Base-by-base conservation (phyloP, 176 grass and related monocot genomes). In the Paspalum notatum region DNA sequence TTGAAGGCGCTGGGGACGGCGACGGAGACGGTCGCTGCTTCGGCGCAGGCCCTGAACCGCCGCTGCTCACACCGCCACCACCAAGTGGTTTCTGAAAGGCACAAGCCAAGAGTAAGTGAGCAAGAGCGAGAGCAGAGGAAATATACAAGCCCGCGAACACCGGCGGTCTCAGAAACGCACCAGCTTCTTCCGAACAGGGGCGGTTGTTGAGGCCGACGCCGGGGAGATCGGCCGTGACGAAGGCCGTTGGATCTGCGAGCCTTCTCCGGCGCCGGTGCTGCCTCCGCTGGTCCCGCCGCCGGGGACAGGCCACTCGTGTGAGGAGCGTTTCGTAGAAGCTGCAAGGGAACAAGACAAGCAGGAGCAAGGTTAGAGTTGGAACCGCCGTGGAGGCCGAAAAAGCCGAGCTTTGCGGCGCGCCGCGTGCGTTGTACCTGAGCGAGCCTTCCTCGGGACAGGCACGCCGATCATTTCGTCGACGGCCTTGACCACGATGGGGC, bases 381-480 rank as follows among this genome's bases (percentile, higher is more conserved):
- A 87, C 77, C 52, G 18, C 40, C 27, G 60, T 9, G 2, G 40
- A 80, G 64, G 22, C 0, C 5, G 4, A 2, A 83, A 77, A 80
- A 22, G 12, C 37, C 1, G 27, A 53, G 26, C 61, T 56, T 88
- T 71, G 22, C 40, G 5, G 66, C 2, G 8, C 13, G 66, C 61
- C 21, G 32, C 32, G n/a, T n/a, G n/a, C n/a, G n/a, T n/a, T n/a
- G n/a, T 85, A 99, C 97, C 86, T 37, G 97, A 95, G 38, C 97
- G 93, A 8, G 97, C 90, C 90, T 99, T 99, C 79, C 97, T 83
- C 0, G 97, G 97, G 13, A 99, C 97, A 2, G 90, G 72, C 46
- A 99, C 90, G 15, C 97, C 97, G 66, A 99, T 99, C 97, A 99
- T 99, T 82, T 99, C 97, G 78, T 99, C 97, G 26, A 93, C 97